phyloP scores from a whole-genome alignment of 1,284 basidiomycete species.

The Cystodermella granulosa region DNA sequence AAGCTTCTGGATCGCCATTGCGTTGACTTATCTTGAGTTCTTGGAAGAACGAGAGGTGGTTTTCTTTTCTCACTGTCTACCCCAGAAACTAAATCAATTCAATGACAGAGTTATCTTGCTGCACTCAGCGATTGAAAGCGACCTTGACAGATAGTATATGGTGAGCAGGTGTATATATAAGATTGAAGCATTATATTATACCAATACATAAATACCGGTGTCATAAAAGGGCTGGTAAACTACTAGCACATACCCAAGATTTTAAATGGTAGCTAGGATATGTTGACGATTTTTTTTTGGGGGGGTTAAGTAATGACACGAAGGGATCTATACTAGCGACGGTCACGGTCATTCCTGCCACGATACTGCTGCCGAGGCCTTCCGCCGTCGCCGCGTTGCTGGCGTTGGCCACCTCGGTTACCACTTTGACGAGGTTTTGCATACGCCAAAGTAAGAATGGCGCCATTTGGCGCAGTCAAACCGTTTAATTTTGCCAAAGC shows the following conservation, averaged over 20 bases:
- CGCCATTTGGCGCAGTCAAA: no score
- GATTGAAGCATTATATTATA: neutral
- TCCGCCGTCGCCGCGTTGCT: neutral
- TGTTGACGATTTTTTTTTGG: neutral
- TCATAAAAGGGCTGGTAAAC: neutral
- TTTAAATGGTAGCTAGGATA: neutral
- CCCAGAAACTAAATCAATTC: neutral
- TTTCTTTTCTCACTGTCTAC: slow-evolving; percentile 4
- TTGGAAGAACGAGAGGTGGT: slow-evolving; percentile 69
- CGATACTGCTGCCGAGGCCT: neutral
- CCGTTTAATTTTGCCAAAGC: slow-evolving; percentile 32
- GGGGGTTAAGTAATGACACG: neutral
- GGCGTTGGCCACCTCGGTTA: slow-evolving; percentile 1
- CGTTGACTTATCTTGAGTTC: slow-evolving; percentile 69
- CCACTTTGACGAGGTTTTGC: no score
- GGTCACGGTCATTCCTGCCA: neutral
- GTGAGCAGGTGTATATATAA: neutral
- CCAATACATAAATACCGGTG: neutral
- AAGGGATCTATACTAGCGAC: neutral
- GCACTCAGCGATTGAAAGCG: slow-evolving; percentile 35
- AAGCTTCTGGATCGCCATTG: slow-evolving; percentile 71
- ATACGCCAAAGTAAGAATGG: no score
- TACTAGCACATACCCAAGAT: neutral
- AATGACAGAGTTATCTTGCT: slow-evolving; percentile 42
- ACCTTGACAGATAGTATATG: neutral